Conservation (phyloP, 2,329 filamentous ascomycete species). For the Cadophora luteo-olivacea region DNA sequence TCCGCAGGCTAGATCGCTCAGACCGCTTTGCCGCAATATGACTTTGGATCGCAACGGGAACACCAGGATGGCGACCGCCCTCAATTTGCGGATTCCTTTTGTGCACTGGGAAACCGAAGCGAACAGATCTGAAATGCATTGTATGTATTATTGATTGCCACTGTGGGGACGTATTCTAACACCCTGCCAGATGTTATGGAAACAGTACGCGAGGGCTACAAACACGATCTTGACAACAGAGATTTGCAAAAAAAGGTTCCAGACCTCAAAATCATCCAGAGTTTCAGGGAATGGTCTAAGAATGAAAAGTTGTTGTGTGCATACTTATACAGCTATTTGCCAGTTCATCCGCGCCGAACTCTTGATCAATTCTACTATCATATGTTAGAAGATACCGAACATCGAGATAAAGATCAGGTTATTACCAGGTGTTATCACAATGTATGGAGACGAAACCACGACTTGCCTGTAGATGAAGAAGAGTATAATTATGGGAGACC, state of each 20-base stretch:
- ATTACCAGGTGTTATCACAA: constrained; percentile 25
- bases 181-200: neutral
- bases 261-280: constrained; percentile 21
- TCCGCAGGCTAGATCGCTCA: constrained; percentile 25
- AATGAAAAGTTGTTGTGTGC: constrained; percentile 25
- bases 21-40: constrained; percentile 24
- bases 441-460: constrained; percentile 1
- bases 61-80: constrained; percentile 13
- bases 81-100: constrained; percentile 22
- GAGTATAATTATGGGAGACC: constrained; percentile 1
- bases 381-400: constrained; percentile 40
- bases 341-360: constrained; percentile 52
- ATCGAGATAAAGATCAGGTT: constrained; percentile 43
- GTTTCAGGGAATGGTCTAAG: constrained; percentile 29
- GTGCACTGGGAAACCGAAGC: constrained; percentile 25
- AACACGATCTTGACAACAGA: constrained; percentile 14
- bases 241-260: constrained; percentile 15
- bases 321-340: constrained; percentile 33
- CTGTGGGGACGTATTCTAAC: neutral
- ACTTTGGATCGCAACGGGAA: constrained; percentile 23
- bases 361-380: constrained; percentile 33
- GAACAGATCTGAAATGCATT: constrained; percentile 25
- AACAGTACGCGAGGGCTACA: neutral
- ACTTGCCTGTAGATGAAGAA: constrained; percentile 1
- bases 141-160: neutral